Percentiles rank a stretch among this genome's conserved stretches.
Conservation (phyloP, 75 land plant species). For the Cupressus sempervirens region DNA sequence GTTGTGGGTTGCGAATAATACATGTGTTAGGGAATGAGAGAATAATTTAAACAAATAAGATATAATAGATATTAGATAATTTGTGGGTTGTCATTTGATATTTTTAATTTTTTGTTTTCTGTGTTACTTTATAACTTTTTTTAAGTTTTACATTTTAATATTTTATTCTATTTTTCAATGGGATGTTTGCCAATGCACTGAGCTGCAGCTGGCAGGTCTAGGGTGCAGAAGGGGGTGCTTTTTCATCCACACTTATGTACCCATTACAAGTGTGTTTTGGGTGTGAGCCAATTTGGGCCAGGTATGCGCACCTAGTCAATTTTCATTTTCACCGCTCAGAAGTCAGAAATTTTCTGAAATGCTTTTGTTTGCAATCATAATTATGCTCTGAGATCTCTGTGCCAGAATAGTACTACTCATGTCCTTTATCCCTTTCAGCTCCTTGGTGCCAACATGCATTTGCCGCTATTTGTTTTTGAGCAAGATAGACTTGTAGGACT, state of each 20-base stretch:
- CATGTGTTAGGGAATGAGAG: neutral
- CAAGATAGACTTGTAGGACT: neutral
- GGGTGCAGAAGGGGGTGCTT: neutral
- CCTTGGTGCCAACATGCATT: neutral
- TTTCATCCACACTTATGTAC: neutral
- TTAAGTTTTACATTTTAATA: neutral
- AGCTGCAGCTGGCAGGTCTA: neutral
- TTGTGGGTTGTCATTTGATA: neutral
- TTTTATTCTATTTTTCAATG: neutral
- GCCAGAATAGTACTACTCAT: neutral
- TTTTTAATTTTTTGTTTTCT: neutral
- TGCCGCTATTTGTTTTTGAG: neutral
- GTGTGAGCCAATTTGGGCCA: neutral
- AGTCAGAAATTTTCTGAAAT: neutral
- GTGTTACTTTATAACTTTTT: neutral
- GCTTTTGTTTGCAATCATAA: slow-evolving; percentile 1
- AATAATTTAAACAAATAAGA: neutral
- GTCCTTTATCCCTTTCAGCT: neutral
- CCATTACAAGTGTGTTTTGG: neutral
- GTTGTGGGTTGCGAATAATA: neutral
- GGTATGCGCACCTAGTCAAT: neutral
- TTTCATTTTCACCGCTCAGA: neutral
- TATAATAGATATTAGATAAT: neutral
- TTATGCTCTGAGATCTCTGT: neutral
- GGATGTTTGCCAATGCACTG: neutral